phyloP scores from a whole-genome alignment of 805 yeast species.

The Hanseniaspora mollemarum region DNA sequence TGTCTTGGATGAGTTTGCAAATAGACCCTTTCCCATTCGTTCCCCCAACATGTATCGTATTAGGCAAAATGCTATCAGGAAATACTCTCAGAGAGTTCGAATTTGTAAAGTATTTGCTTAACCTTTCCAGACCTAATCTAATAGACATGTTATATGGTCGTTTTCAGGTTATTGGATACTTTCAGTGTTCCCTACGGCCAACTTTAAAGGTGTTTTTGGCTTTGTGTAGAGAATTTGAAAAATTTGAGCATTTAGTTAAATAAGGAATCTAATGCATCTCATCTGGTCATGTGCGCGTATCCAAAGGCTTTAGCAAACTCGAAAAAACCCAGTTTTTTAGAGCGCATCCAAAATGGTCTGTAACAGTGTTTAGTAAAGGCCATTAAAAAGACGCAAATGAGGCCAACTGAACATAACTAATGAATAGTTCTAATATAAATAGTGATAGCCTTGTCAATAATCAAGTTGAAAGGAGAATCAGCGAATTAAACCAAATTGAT shows the following conservation, averaged over 20 bases:
- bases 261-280: no score
- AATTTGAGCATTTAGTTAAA: no score
- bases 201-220: no score
- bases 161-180: no score
- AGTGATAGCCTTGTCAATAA: neutral
- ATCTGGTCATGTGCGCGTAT: no score
- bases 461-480: conserved; percentile 5
- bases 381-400: neutral
- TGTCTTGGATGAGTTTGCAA: conserved; percentile 55
- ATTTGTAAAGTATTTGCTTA: conserved; percentile 38
- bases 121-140: conserved; percentile 47
- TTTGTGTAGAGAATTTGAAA: no score
- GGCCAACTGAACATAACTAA: neutral
- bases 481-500: conserved; percentile 8
- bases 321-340: no score
- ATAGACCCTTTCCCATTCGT: conserved; percentile 96
- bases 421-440: neutral
- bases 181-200: no score
- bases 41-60: conserved; percentile 83
- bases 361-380: no score
- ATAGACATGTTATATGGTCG: conserved; percentile 34
- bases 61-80: conserved; percentile 16
- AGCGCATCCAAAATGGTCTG: no score
- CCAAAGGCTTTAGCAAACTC: no score
- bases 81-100: conserved; percentile 52